Evolutionary conservation across 768 basidiomycete species (phyloP), one percentile per base, ranked within the genome.

Genomic region (Boletus insuetus): DNA sequence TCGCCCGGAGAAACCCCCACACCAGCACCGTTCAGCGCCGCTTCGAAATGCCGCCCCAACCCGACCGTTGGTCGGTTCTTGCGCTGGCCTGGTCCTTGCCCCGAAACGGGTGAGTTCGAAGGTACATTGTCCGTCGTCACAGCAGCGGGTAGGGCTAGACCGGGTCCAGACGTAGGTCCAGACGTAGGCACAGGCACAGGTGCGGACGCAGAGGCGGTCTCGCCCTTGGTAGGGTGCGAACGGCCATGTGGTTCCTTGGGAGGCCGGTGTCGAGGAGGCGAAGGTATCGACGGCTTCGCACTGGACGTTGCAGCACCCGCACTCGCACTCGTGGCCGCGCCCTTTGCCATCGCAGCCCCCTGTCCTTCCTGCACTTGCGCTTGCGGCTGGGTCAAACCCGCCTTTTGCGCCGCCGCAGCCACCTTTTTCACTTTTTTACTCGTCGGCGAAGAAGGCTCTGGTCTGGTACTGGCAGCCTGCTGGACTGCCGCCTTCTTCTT

Each of bases 31-130:
- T 70, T 88, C 29, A 91, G 69, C 9, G 89, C 89, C 8, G 83
- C 87, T 60, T 89, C 87, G 49, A 91, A 85, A 14, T 89, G 85
- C 13, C 87, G 77, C 0, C 77, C 84, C 9, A 86, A 65, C 0
- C 86, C 86, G 32, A 89, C 70, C 11, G 86, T 75, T 2, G 86
- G 85, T 7, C 87, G 80, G 6, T 68, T 59, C 32, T 82, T 77
- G 22, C 81, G 78, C 3, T 73, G 54, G 0, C 26, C n/a, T 17
- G 1, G 17, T 39, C 38, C 38, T n/a, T 39, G 38, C 6, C n/a
- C 38, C 17, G 38, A 35, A 1, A 22, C 39, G 16, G 69, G 37
- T 3, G 69, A 37, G 31, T 60, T 35, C 1, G 55, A 16, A 0
- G 58, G n/a, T 26, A 55, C 49, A 1, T n/a, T 40, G 9, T 56